A percentile compares a stretch with the other conserved stretches of the same genome.
Conservation (phyloP, 371 early-diverging fungal species). For the Circinella minor region DNA sequence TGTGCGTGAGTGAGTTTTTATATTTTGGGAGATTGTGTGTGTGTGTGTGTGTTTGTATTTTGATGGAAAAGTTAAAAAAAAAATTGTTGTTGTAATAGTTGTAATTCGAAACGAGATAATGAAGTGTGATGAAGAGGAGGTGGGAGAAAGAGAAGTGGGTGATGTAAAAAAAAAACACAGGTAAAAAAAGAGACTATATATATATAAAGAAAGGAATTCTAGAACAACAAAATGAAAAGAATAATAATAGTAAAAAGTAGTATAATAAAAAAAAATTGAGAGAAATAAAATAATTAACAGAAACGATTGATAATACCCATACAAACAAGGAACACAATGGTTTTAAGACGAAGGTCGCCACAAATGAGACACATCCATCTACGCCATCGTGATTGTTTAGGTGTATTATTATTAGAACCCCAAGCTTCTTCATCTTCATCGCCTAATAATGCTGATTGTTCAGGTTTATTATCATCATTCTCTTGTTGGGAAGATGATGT, state of each 20-base stretch:
- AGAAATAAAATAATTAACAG: conserved; percentile 26
- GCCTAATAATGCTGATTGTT: neutral
- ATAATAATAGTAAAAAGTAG: too few species aligned
- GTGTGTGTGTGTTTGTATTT: too few species aligned
- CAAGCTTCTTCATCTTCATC: conserved; percentile 19
- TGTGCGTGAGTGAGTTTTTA: too few species aligned
- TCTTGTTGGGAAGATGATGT: conserved; percentile 11
- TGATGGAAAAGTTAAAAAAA: neutral
- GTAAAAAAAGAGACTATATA: conserved; percentile 4
- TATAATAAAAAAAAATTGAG: neutral
- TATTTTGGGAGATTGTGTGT: too few species aligned
- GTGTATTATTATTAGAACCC: neutral
- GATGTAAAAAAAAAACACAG: conserved; percentile 24
- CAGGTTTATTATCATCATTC: neutral
- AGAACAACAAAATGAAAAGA: neutral
- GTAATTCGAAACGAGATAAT: too few species aligned
- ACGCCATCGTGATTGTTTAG: conserved; percentile 2
- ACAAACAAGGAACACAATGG: conserved; percentile 16
- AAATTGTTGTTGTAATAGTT: neutral
- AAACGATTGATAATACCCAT: conserved; percentile 32
- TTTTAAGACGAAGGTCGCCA: conserved; percentile 27
- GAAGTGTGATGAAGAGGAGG: too few species aligned
- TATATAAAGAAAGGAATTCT: neutral
- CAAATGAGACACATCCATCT: conserved; percentile 4
- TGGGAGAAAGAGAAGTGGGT: neutral